Evolutionary conservation across 2,329 filamentous ascomycete genomes (phyloP), one percentile per base, ranked within the genome.

Genomic region (Chaetomiaceae sp.): DNA sequence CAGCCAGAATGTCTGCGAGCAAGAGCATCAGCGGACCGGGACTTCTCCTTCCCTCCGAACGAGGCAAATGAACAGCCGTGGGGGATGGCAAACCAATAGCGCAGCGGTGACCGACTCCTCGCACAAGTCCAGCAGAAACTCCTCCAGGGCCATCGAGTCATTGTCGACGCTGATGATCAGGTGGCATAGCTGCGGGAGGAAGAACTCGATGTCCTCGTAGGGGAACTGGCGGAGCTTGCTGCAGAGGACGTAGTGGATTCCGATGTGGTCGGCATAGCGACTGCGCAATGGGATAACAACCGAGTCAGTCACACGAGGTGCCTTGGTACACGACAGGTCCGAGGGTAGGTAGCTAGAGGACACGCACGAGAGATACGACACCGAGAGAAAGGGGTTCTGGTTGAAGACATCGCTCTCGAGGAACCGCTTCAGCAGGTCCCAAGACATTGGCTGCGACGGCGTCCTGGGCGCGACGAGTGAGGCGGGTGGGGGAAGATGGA

Each of bases 371-470:
- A 93, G 81, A 70, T 93, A 93, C 56, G 86, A 88, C 65, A 93
- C 87, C 52, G 86, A 85, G 67, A 93, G 82, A 68, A 89, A 91
- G 54, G 88, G 86, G 70, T 91, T 84, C 71, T 86, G 84, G 74
- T 90, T 91, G 77, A 93, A 93, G 74, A 93, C 86, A 75, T 93
- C 87, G 73, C 85, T 89, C 78, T 91, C 86, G 74, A 93, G 82
- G 79, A 91, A 90, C 69, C 87, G 82, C 75, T 88, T 85, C 66
- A 93, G 78, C 73, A 93, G 76, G 74, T 90, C 85, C 86, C 86
- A 91, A 73, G 82, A 85, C 82, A 58, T 58, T 58, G 52, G 56
- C 48, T 48, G 51, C 47, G 52, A 46, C 44, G 47, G 39, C 19
- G 39, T 39, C 30, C 10, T 30, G 47, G 37, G n/a, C 20, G 27